Conservation (phyloP, 2,329 filamentous ascomycete genomes). For the Orbilia oligospora region DNA sequence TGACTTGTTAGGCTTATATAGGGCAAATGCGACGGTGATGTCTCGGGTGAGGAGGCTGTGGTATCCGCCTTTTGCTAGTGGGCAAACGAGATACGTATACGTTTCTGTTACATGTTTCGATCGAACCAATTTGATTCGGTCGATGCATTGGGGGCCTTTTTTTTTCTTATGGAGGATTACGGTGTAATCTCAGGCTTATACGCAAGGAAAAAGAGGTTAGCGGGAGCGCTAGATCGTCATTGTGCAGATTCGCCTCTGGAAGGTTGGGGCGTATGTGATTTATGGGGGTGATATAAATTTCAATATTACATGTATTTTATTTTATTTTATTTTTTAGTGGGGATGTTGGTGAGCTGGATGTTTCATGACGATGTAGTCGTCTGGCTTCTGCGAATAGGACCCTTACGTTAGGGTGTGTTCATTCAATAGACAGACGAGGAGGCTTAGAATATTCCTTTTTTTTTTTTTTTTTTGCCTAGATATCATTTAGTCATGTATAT, state of each 20-base stretch:
- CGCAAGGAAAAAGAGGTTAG: neutral
- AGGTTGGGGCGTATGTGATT: neutral
- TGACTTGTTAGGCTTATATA: neutral
- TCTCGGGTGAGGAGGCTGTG: conserved; percentile 21
- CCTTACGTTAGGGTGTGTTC: too few species aligned
- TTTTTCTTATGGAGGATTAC: too few species aligned
- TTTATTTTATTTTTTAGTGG: neutral
- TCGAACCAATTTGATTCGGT: neutral
- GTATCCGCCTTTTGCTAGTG: conserved; percentile 12
- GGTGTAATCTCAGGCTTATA: too few species aligned
- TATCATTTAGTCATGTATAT: neutral
- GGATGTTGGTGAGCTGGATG: neutral
- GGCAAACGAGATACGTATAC: conserved; percentile 5
- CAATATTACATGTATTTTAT: neutral
- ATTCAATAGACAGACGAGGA: neutral
- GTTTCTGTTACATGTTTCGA: neutral
- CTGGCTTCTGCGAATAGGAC: too few species aligned
- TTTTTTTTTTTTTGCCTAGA: neutral
- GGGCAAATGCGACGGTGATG: conserved; percentile 22
- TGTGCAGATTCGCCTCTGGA: conserved; percentile 26
- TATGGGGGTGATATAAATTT: neutral
- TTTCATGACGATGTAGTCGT: neutral
- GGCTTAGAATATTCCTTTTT: too few species aligned
- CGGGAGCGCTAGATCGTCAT: conserved; percentile 44
- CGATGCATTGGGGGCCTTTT: too few species aligned